Evolutionary conservation across 805 yeast species (phyloP).

Genomic region (Candida chauliodis): DNA sequence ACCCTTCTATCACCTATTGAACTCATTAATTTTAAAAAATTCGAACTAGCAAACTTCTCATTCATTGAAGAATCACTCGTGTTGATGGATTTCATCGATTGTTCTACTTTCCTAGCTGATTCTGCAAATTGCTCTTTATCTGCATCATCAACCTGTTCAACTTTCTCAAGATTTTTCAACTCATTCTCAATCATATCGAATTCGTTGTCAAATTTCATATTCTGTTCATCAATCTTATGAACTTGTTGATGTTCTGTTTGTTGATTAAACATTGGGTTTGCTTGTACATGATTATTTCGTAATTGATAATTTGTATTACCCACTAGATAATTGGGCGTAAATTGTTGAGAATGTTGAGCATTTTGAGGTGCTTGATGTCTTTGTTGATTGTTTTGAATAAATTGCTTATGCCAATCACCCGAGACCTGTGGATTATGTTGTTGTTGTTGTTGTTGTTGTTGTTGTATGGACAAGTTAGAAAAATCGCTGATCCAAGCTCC

Average conservation of each 20-base stretch:
- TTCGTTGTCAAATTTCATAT: constrained; percentile 21
- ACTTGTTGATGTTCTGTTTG: constrained; percentile 26
- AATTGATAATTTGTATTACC: background rate
- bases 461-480: constrained; percentile 19
- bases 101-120: constrained; percentile 35
- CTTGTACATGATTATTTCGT: background rate
- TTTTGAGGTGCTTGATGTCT: constrained; percentile 12
- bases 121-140: constrained; percentile 38
- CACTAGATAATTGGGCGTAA: background rate
- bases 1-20: constrained; percentile 34
- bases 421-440: constrained; percentile 1
- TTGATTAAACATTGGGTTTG: constrained; percentile 14
- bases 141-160: constrained; percentile 12
- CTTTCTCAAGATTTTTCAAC: constrained; percentile 14
- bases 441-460: constrained; percentile 13
- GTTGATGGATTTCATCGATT: constrained; percentile 16
- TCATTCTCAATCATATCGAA: constrained; percentile 34
- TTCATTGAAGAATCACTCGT: constrained; percentile 19
- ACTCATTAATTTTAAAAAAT: constrained; percentile 38
- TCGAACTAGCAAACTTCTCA: constrained; percentile 31
- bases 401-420: constrained; percentile 11
- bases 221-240: constrained; percentile 21
- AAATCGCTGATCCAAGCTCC: constrained; percentile 30
- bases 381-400: constrained; percentile 11
- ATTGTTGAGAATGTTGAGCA: constrained; percentile 8